Evolutionary conservation across 768 basidiomycete species (phyloP).

Genomic region (Hericium alpestre): DNA sequence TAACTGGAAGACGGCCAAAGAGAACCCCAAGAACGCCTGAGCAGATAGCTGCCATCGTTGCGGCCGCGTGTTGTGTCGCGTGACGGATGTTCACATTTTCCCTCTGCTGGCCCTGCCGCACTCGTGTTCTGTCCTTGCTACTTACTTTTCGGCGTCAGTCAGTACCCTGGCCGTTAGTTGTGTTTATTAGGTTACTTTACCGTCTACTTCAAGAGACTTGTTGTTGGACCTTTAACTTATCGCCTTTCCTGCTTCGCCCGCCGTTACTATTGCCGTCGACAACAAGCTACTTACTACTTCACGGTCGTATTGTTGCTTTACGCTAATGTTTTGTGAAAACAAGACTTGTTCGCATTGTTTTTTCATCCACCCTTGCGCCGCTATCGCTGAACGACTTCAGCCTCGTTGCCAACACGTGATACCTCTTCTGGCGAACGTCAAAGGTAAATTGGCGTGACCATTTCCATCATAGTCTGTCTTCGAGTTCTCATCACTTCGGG

Average conservation of each 20-base stretch:
- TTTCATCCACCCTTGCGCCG: too few species aligned
- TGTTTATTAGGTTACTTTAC: neutral
- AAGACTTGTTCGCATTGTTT: too few species aligned
- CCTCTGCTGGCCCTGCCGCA: neutral
- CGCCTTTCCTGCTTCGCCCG: neutral
- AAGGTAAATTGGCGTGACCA: too few species aligned
- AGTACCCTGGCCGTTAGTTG: neutral
- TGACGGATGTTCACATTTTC: neutral
- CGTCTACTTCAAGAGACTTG: neutral
- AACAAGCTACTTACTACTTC: too few species aligned
- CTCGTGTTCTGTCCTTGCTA: neutral
- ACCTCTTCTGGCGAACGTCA: too few species aligned
- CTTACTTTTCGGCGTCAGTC: neutral
- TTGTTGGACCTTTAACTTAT: neutral
- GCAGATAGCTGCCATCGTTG: neutral
- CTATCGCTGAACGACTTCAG: too few species aligned
- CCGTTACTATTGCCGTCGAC: neutral
- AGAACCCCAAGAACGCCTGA: slow-evolving; percentile 25
- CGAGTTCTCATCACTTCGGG: too few species aligned
- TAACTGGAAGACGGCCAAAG: slow-evolving; percentile 71
- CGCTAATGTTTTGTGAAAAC: neutral
- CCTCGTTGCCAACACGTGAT: too few species aligned
- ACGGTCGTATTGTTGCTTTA: neutral
- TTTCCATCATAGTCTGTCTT: too few species aligned
- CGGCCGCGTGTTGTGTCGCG: neutral